Evolutionary conservation across 2,329 filamentous ascomycete genomes (phyloP).

Genomic region (Fusarium sublunatum): DNA sequence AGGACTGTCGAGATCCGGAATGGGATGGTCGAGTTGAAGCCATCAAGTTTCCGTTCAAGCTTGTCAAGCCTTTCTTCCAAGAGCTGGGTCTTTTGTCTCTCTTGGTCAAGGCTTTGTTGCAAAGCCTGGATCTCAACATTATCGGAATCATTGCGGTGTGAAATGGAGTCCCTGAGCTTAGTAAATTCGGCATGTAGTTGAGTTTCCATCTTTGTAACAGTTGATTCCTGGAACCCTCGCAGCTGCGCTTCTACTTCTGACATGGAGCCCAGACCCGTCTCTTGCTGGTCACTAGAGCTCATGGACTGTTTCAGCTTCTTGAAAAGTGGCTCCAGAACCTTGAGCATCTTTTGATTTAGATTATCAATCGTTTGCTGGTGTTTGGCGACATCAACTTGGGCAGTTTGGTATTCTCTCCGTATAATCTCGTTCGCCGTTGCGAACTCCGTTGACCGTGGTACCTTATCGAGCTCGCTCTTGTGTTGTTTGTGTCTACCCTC

Average conservation of each 20-base stretch:
- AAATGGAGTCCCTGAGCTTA: constrained; percentile 19
- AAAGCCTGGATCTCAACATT: constrained; percentile 22
- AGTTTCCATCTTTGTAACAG: constrained; percentile 3
- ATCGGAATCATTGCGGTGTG: constrained; percentile 1
- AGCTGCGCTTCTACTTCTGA: constrained; percentile 6
- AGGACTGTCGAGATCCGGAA: constrained; percentile 8
- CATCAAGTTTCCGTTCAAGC: constrained; percentile 45
- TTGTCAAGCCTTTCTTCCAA: constrained; percentile 34
- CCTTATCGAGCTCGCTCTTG: constrained; percentile 28
- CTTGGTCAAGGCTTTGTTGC: constrained; percentile 22
- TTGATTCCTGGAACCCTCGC: constrained; percentile 15
- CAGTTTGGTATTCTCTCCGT: constrained; percentile 19
- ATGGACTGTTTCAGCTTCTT: constrained; percentile 1
- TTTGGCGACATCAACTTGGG: constrained; percentile 15
- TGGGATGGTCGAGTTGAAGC: constrained; percentile 12
- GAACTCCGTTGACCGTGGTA: constrained; percentile 39
- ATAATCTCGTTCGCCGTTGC: constrained; percentile 35
- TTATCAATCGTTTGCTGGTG: constrained; percentile 14
- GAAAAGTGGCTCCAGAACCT: neutral
- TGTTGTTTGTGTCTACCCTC: constrained; percentile 33
- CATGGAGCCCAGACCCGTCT: neutral
- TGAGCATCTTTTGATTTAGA: constrained; percentile 18
- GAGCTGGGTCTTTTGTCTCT: constrained; percentile 23
- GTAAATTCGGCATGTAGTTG: constrained; percentile 30
- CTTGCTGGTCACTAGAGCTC: constrained; percentile 8